Conservation (phyloP, 352 stramenopile genomes). For the Phytophthora litchii region DNA sequence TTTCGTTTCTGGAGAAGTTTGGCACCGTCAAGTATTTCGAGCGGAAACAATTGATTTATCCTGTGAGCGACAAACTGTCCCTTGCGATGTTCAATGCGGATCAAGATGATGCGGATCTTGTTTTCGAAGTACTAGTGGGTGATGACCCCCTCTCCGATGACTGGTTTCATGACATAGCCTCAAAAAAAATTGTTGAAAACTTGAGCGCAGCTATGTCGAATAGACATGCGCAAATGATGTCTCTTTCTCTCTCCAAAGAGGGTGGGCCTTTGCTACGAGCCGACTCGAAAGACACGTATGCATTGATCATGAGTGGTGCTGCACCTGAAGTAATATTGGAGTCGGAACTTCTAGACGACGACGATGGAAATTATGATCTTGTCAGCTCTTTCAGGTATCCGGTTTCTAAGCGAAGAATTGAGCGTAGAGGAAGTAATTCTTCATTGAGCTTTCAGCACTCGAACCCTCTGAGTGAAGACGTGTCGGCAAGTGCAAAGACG, state of each 20-base stretch:
- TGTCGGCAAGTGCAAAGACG: slow-evolving; percentile 1
- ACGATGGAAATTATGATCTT: slow-evolving; percentile 40
- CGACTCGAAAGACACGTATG: slow-evolving; percentile 23
- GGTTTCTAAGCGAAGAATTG: slow-evolving; percentile 13
- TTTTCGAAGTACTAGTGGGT: slow-evolving; percentile 49
- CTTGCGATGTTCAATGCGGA: slow-evolving; percentile 43
- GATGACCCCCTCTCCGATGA: slow-evolving; percentile 45
- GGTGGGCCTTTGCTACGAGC: not conserved
- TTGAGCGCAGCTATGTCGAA: slow-evolving; percentile 1
- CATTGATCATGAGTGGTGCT: slow-evolving; percentile 41
- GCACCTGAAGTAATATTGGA: slow-evolving; percentile 43
- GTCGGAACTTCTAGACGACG: slow-evolving; percentile 27
- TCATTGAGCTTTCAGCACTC: slow-evolving; percentile 11
- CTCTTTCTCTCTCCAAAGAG: not conserved
- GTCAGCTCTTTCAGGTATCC: slow-evolving; percentile 36
- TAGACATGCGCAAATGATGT: not conserved
- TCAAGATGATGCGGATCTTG: slow-evolving; percentile 45
- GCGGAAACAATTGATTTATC: slow-evolving; percentile 39
- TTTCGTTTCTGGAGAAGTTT: slow-evolving; percentile 41
- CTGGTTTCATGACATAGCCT: slow-evolving; percentile 43
- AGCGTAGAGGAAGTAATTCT: slow-evolving; percentile 3
- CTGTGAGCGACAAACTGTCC: slow-evolving; percentile 38
- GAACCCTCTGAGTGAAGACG: slow-evolving; percentile 1
- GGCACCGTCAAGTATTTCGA: slow-evolving; percentile 49
- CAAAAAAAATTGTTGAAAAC: not conserved